Conservation (phyloP, 805 yeast species). For the Yamadazyma olivae region DNA sequence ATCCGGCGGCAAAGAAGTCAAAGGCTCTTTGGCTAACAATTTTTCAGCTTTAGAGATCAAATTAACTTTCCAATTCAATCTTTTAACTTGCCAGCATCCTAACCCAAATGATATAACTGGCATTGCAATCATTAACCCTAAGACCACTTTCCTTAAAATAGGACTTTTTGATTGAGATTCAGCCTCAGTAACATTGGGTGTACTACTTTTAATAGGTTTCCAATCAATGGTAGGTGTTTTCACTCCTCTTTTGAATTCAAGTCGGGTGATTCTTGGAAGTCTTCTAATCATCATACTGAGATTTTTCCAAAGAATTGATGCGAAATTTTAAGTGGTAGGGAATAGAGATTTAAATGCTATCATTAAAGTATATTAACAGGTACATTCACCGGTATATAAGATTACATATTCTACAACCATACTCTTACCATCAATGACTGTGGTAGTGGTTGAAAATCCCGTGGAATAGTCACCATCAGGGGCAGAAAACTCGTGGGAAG, state of each 20-base stretch:
- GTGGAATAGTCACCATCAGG: slow-evolving; percentile 22
- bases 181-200: slow-evolving; percentile 31
- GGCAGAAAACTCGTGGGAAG: no score
- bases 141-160: slow-evolving; percentile 33
- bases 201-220: slow-evolving; percentile 65
- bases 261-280: slow-evolving; percentile 1
- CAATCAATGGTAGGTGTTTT: slow-evolving; percentile 79
- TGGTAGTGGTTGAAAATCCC: slow-evolving; percentile 18
- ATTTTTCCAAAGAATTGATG: not conserved
- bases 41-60: slow-evolving; percentile 83
- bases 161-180: slow-evolving; percentile 39
- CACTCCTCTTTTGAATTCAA: slow-evolving; percentile 20
- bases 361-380: not conserved
- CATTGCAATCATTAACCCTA: slow-evolving; percentile 62
- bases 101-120: slow-evolving; percentile 82
- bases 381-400: slow-evolving; percentile 20
- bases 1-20: slow-evolving; percentile 62
- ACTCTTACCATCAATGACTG: slow-evolving; percentile 19
- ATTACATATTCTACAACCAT: slow-evolving; percentile 22
- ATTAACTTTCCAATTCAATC: slow-evolving; percentile 85
- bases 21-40: slow-evolving; percentile 67
- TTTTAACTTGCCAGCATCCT: slow-evolving; percentile 89
- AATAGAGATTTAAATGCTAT: not conserved
- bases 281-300: no score
- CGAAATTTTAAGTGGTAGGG: not conserved